phyloP scores from a whole-genome alignment of 2,329 filamentous ascomycete species.

The Cladobotryum protrusum region DNA sequence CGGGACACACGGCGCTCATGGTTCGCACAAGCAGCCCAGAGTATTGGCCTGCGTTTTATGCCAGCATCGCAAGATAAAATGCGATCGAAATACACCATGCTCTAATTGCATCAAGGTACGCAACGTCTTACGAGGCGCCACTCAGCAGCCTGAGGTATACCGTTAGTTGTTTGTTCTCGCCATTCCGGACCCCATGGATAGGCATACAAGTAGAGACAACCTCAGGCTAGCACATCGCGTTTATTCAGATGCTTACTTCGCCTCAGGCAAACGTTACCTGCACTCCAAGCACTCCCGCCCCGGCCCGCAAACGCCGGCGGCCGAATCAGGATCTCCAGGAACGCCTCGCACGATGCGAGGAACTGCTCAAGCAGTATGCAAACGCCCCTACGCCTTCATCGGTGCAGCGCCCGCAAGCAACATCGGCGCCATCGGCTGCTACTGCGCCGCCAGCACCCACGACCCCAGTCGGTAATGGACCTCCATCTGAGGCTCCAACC shows the following conservation, averaged over 20 bases:
- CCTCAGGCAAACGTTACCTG: slow-evolving; percentile 52
- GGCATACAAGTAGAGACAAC: neutral
- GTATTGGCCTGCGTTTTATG: slow-evolving; percentile 52
- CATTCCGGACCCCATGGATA: neutral
- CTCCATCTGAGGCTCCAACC: slow-evolving; percentile 21
- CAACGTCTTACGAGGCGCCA: slow-evolving; percentile 12
- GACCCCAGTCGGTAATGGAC: slow-evolving; percentile 9
- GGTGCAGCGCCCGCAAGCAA: slow-evolving; percentile 11
- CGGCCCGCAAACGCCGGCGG: slow-evolving; percentile 51
- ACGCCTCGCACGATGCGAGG: slow-evolving; percentile 52
- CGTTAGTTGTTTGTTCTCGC: too few relatives aligned
- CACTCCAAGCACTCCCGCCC: slow-evolving; percentile 54
- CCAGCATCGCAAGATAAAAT: slow-evolving; percentile 58
- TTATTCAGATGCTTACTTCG: slow-evolving; percentile 7
- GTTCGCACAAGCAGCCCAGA: slow-evolving; percentile 35
- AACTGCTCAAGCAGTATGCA: slow-evolving; percentile 52
- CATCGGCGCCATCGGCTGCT: slow-evolving; percentile 2
- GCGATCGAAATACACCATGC: slow-evolving; percentile 53
- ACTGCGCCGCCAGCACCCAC: slow-evolving; percentile 12
- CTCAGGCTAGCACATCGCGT: neutral
- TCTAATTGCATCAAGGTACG: slow-evolving; percentile 55
- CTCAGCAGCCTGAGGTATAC: too few relatives aligned
- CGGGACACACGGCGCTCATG: slow-evolving; percentile 12
- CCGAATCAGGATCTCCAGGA: slow-evolving; percentile 58
- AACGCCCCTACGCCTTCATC: slow-evolving; percentile 25